Evolutionary conservation across 352 stramenopile genomes (phyloP), one percentile per base, ranked within the genome.

Genomic region (Pythium dissimile): DNA sequence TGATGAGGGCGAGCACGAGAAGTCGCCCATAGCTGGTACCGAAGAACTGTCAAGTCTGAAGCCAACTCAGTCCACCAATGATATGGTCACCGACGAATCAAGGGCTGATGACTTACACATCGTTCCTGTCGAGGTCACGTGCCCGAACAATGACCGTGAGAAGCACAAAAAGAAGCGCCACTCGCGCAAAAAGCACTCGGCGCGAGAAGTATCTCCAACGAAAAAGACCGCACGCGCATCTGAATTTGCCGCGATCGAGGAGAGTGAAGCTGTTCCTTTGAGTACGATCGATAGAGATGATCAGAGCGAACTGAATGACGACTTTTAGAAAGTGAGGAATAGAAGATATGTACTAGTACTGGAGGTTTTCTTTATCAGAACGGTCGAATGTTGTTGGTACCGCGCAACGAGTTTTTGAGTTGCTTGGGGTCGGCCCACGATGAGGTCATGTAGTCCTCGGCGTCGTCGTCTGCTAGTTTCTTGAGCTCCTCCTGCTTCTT

Each of bases 391-490:
- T 81, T 85, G 47, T 67, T 78, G 24, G 92, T 97, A 16, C 93
- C 94, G 7, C 91, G 86, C n/a, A 98, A 73, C 32, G 75, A 80
- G 39, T 94, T 95, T 71, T 98, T 97, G 55, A 99, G 86, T 49
- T 90, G 84, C 61, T 91, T 96, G 1, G 95, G 86, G 73, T 98
- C 91, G 1, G 95, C 95, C 96, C 95, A 99, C 31, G 81, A 69
- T 21, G 86, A 95, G 54, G 86, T 75, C 64, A 98, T 88, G 71
- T 98, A 99, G 57, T 98, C 95, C 62, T 98, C 95, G 18, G 96
- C 89, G 48, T 98, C 87, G 37, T 92, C 77, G 24, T 97, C 80
- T 0, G 85, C 86, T 0, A 83, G 73, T 21, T 83, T 71, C 61
- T 97, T 94, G 49, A 91, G 49, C 55, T 96, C 84, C 54, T 96